Conservation (phyloP, 163 green algal genomes). For the Scenedesmus sp. region DNA sequence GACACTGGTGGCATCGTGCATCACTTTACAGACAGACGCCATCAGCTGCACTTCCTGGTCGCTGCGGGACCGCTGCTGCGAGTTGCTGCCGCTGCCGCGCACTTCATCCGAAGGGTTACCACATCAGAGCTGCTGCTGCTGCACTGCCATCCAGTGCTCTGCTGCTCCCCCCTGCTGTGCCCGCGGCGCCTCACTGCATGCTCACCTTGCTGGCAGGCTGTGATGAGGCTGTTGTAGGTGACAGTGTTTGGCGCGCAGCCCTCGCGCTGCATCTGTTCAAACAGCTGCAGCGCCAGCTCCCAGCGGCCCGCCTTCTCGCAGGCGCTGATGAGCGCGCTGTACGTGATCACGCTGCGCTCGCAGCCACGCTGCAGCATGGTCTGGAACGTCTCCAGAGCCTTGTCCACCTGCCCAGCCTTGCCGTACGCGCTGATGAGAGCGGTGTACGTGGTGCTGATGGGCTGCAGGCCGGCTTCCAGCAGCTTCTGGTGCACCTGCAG, state of each 20-base stretch:
- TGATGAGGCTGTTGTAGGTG: constrained; percentile 84
- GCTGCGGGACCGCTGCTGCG: not conserved
- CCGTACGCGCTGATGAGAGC: constrained; percentile 83
- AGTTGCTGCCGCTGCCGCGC: not conserved
- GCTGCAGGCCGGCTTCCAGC: constrained; percentile 63
- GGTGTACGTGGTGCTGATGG: constrained; percentile 85
- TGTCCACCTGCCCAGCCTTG: constrained; percentile 77
- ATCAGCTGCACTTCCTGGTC: too few relatives aligned
- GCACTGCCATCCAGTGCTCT: not conserved
- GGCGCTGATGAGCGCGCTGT: constrained; percentile 77
- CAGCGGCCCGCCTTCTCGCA: constrained; percentile 83
- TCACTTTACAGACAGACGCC: too few relatives aligned
- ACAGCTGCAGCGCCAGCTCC: constrained; percentile 77
- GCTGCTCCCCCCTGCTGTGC: not conserved
- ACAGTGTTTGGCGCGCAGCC: constrained; percentile 78
- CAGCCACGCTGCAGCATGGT: constrained; percentile 64
- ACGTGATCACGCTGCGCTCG: constrained; percentile 73
- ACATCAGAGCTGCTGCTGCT: not conserved
- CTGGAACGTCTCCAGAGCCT: constrained; percentile 79
- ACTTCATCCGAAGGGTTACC: too few relatives aligned
- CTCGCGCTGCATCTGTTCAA: constrained; percentile 78
- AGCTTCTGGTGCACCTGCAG: constrained; percentile 65
- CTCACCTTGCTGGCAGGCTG: constrained; percentile 75
- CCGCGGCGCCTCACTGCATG: not conserved
- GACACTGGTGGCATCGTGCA: too few relatives aligned